Conservation (phyloP, 345 rosid genomes). For the Combretum micranthum region DNA sequence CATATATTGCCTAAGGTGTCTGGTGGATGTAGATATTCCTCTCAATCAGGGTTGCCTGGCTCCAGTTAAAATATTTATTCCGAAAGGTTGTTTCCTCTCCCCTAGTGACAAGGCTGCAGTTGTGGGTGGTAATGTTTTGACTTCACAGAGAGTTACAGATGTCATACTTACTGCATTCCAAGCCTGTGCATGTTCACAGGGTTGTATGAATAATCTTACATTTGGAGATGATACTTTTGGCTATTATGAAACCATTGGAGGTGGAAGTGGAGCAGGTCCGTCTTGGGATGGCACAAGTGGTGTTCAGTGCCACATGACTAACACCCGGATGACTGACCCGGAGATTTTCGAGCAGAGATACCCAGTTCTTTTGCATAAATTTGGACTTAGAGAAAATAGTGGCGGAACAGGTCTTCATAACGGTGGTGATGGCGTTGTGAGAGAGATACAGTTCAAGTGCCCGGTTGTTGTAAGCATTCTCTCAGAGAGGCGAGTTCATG, state of each 20-base stretch:
- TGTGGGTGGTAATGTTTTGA: constrained; percentile 94
- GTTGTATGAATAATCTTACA: constrained; percentile 97
- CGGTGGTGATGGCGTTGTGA: constrained; percentile 83
- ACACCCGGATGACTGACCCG: constrained; percentile 96
- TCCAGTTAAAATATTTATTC: constrained; percentile 73
- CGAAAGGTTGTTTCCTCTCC: constrained; percentile 77
- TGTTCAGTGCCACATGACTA: constrained; percentile 97
- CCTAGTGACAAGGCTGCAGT: constrained; percentile 95
- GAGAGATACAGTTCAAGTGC: constrained; percentile 85
- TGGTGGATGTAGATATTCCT: constrained; percentile 88
- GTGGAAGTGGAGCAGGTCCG: constrained; percentile 94
- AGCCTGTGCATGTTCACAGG: constrained; percentile 96
- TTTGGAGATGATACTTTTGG: constrained; percentile 87
- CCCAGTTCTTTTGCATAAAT: constrained; percentile 75
- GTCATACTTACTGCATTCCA: constrained; percentile 79
- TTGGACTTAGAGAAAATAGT: constrained; percentile 75
- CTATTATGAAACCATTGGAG: constrained; percentile 92
- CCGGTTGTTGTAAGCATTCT: constrained; percentile 80
- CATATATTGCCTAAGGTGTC: constrained; percentile 86
- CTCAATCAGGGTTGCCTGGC: constrained; percentile 94
- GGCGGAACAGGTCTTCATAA: constrained; percentile 71
- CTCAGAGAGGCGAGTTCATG: constrained; percentile 94
- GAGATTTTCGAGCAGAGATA: constrained; percentile 97
- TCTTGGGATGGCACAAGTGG: constrained; percentile 90
- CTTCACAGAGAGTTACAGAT: constrained; percentile 89